A percentile compares a stretch with the other conserved stretches of the same genome.
These are phyloP conservation scores for Oryza officinalis DNA, from an alignment of 176 grass and related monocot species.

Conservation along the genomic window DNA sequence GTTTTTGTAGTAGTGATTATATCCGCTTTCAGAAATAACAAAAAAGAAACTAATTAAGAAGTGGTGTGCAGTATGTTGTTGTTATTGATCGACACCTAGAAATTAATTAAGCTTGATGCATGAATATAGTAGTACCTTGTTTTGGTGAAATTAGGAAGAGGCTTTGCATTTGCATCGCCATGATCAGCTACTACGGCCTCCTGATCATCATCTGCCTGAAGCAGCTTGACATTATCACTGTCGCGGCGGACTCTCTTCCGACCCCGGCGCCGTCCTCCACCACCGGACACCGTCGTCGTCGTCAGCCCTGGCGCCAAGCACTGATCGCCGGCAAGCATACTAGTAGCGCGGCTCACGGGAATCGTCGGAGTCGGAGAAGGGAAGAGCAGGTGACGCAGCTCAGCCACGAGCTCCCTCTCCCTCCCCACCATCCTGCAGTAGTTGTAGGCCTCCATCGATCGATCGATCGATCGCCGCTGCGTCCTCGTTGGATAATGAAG, in stretches of 20 bases:
- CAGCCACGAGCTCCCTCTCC: constrained; percentile 37
- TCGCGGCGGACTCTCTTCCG: constrained; percentile 2
- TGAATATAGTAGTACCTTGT: neutral
- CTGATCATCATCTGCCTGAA: neutral
- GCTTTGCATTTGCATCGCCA: neutral
- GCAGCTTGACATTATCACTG: neutral
- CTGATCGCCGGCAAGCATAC: neutral
- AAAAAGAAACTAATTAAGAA: too few species aligned
- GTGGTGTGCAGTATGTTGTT: too few species aligned
- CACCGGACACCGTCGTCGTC: too few species aligned
- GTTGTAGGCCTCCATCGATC: neutral
- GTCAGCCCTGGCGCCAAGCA: neutral
- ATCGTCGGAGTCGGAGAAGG: neutral
- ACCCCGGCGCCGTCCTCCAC: neutral
- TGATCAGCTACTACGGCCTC: neutral
- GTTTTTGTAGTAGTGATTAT: too few species aligned
- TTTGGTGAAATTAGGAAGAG: neutral
- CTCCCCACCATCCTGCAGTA: neutral
- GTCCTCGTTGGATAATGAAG: neutral
- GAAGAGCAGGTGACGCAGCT: constrained; percentile 18
- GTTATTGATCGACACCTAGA: neutral
- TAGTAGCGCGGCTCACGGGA: too few species aligned
- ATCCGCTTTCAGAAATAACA: neutral
- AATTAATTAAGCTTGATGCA: neutral
- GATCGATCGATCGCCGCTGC: neutral